Evolutionary conservation across 2,329 filamentous ascomycete species (phyloP), one percentile per base, ranked within the genome.

Genomic region (Penicillium sp.): DNA sequence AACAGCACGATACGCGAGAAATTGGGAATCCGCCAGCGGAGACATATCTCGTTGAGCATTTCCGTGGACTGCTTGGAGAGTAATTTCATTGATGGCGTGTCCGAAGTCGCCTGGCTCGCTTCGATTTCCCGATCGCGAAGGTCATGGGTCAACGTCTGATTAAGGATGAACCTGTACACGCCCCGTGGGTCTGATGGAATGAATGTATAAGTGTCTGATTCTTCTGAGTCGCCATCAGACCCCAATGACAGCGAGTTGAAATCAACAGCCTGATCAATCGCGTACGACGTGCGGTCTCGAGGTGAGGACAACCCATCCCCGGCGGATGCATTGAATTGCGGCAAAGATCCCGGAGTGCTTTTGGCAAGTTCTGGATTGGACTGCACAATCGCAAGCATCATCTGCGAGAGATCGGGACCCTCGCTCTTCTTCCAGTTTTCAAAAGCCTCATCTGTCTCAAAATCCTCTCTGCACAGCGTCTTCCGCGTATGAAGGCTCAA

Each of bases 341-440:
- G 86, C 53, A 91, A 79, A 12, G 82, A 78, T 34, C 81, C 82
- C 1, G 88, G 85, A 4, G 90, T 88, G 63, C 85, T 89, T 72
- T 92, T 96, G 52, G 92, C 89, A 54, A 98, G 82, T 65, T 94
- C 90, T 4, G 93, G 94, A 67, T 91, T 92, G 5, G 90, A 90
- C 61, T 90, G 92, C 42, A 98, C 81, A 63, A 99, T 91, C 39
- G 93, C 90, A 68, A 96, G 83, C 83, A 99, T 95, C 87, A 98
- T 92, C 67, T 95, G 90, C 5, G 92, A 95, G 43, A 99, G 80
- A 67, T 96, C 91, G 12, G 90, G 89, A 3, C 86, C 85, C 75
- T 99, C 95, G n/a, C 88, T 86, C 72, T 91, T 94, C 75, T 92
- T 96, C 95, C 95, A 99, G 45, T 86, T 82, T 64, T 93, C 88